Evolutionary conservation across 768 basidiomycete species (phyloP), one percentile per base, ranked within the genome.

Genomic region (Harrya chromipes): DNA sequence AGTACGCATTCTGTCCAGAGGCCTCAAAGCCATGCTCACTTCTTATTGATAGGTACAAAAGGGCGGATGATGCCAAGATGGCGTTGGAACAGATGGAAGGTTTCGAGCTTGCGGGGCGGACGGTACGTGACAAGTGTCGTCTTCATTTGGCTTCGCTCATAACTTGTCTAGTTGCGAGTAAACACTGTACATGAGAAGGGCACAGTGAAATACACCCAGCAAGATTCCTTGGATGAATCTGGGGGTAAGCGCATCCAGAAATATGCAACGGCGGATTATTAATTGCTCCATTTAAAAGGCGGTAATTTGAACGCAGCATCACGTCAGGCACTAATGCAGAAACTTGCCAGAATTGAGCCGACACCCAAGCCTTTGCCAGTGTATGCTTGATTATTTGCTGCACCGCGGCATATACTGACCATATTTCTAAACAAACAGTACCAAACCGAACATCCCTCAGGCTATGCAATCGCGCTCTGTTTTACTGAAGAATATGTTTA

Each of bases 311-410:
- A 97, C 77, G 90, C 90, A 78, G 90, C 90, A 65, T 92, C 93
- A 67, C 90, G 97, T 74, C 94, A 97, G 79, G 91, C 93, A 71
- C 91, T 99, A 77, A 99, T 99, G 97, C 92, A 94, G 75, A 99
- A 98, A 84, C 90, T 99, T 81, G 94, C 97, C 70, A 92, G 97
- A 77, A 90, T 84, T 72, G 89, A 91, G 62, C 75, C 80, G 39
- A 70, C 83, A 43, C 71, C 80, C 43, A 76, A 73, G 62, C 77
- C 80, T 57, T 76, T 82, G 61, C 79, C 83, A 21, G 67, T 80
- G 89, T 91, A 71, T 56, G 83, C 67, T 37, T 40, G 41, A 44
- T 40, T 36, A 29, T 27, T 47, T 36, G 4, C 19, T 39, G 31
- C 31, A 34, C 36, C 21, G n/a, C 38, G 20, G 20, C 11, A 21